Evolutionary conservation across 1,139 yeast species (phyloP).

Genomic region (Hansenula anomala): DNA sequence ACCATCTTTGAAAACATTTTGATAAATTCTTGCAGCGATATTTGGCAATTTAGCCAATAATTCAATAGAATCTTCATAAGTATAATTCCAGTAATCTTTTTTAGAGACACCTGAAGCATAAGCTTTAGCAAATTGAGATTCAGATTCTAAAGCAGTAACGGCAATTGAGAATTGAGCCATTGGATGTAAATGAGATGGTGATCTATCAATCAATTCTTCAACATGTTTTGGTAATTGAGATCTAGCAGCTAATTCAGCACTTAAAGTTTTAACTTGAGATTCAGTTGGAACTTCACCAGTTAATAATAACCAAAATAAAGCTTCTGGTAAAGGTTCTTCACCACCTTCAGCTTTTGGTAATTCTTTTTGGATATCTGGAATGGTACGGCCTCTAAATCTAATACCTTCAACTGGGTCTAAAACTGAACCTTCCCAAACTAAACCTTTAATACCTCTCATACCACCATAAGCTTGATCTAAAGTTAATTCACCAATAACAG

Average conservation of each 20-base stretch:
- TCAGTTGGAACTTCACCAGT: conserved; percentile 86
- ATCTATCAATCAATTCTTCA: conserved; percentile 72
- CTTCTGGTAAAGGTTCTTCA: conserved; percentile 81
- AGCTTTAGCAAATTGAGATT: conserved; percentile 86
- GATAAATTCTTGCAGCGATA: conserved; percentile 91
- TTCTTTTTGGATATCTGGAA: conserved; percentile 89
- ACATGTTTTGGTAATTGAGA: conserved; percentile 84
- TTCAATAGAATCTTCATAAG: conserved; percentile 85
- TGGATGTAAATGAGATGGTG: conserved; percentile 89
- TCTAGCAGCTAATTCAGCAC: conserved; percentile 82
- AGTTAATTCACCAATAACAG: conserved; percentile 88
- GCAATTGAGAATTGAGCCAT: conserved; percentile 97
- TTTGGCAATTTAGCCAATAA: conserved; percentile 89
- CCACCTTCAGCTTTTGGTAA: conserved; percentile 89
- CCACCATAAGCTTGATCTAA: conserved; percentile 99
- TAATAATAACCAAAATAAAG: conserved; percentile 85
- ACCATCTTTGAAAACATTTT: conserved; percentile 85
- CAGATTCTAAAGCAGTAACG: conserved; percentile 85
- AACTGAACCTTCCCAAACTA: conserved; percentile 99
- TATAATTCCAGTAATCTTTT: conserved; percentile 87
- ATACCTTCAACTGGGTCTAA: conserved; percentile 98
- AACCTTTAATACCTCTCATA: conserved; percentile 97
- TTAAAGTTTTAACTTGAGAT: conserved; percentile 69
- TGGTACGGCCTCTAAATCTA: conserved; percentile 96
- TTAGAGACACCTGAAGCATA: conserved; percentile 87